These are phyloP conservation scores for Sextonia rubra DNA, from an alignment of 164 flowering plant genomes.

Conservation along the genomic window DNA sequence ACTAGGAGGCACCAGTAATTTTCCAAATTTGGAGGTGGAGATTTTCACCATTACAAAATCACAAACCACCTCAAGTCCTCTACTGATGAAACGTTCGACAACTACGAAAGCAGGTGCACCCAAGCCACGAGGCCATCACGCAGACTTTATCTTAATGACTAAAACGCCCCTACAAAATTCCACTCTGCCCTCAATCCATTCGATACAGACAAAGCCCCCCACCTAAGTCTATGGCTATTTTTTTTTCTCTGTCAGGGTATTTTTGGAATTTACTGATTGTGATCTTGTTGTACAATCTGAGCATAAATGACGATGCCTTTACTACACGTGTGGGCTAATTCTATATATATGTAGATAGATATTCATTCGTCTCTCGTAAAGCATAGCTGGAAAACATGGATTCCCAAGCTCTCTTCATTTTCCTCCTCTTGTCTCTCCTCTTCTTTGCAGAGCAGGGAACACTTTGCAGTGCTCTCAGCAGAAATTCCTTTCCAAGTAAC, in stretches of 20 bases:
- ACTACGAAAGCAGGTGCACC: too few relatives aligned
- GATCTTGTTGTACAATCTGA: too few relatives aligned
- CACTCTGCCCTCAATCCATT: background rate
- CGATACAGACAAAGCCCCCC: background rate
- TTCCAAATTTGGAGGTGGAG: too few relatives aligned
- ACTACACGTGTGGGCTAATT: background rate
- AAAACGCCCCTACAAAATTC: background rate
- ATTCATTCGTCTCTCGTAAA: background rate
- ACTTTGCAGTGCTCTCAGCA: conserved; percentile 9
- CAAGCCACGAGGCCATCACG: background rate
- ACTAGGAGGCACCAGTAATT: too few relatives aligned
- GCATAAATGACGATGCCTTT: background rate
- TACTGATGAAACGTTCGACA: too few relatives aligned
- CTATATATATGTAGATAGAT: background rate
- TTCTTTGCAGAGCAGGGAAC: background rate
- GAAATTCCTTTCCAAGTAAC: conserved; percentile 17
- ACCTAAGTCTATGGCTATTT: background rate
- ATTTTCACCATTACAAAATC: too few relatives aligned
- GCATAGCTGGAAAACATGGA: background rate
- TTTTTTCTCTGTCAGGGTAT: background rate
- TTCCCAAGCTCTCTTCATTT: background rate
- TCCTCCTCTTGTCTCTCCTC: background rate
- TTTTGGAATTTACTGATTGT: background rate
- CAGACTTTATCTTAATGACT: conserved; percentile 5
- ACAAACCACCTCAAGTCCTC: too few relatives aligned